These are phyloP conservation scores for Salix koriyanagi DNA, from an alignment of 345 rosid genomes.

Conservation along the genomic window DNA sequence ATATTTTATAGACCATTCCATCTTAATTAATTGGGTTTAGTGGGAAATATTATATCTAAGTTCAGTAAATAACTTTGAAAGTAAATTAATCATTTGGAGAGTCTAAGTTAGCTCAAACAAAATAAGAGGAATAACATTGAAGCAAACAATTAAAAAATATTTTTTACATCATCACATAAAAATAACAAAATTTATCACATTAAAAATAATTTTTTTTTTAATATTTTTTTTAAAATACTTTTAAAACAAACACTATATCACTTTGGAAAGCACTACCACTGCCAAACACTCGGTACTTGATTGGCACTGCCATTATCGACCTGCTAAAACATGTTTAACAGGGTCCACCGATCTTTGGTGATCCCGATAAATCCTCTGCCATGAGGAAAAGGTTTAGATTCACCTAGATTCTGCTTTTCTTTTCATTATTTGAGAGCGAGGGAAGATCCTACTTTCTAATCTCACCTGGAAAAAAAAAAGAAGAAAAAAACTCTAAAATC, in stretches of 20 bases:
- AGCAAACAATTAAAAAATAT: neutral
- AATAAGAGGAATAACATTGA: neutral
- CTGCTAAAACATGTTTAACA: neutral
- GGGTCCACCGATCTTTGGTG: slow-evolving; percentile 17
- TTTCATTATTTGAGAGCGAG: neutral
- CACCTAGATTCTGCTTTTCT: neutral
- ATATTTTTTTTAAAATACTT: no score
- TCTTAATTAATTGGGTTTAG: no score
- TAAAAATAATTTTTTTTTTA: no score
- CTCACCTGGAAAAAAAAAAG: neutral
- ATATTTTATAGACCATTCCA: no score
- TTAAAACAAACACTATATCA: no score
- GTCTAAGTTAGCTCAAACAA: neutral
- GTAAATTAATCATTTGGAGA: neutral
- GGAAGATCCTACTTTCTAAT: neutral
- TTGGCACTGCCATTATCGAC: no score
- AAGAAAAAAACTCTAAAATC: neutral
- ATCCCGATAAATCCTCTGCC: slow-evolving; percentile 23
- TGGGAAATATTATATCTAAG: no score
- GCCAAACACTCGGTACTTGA: no score
- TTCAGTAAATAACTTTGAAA: no score
- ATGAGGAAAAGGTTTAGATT: neutral
- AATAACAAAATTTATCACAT: no score
- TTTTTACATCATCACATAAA: no score
- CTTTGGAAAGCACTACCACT: no score